Conservation (phyloP, 106 monocot species). For the Dioscorea zingiberensis region DNA sequence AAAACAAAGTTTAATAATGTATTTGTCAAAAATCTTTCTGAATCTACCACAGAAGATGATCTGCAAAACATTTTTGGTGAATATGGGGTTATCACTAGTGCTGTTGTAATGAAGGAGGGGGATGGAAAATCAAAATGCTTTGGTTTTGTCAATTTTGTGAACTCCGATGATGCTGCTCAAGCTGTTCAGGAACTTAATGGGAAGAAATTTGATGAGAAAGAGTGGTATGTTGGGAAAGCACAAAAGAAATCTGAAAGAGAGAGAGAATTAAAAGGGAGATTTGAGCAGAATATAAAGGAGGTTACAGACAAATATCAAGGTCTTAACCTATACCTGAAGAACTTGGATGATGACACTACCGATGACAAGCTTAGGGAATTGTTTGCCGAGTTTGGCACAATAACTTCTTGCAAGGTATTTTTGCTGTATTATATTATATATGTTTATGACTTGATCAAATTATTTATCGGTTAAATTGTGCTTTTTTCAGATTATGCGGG, state of each 20-base stretch:
- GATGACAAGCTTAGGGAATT: conserved; percentile 77
- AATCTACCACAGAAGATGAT: conserved; percentile 61
- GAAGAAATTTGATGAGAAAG: conserved; percentile 78
- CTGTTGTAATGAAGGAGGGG: conserved; percentile 71
- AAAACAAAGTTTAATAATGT: conserved; percentile 69
- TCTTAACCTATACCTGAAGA: conserved; percentile 82
- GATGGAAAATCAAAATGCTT: conserved; percentile 92
- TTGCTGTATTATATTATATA: not conserved
- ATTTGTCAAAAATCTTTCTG: conserved; percentile 90
- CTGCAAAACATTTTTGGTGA: conserved; percentile 58
- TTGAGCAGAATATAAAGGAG: conserved; percentile 61
- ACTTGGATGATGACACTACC: conserved; percentile 64
- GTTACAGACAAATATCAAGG: conserved; percentile 56
- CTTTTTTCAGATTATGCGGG: conserved; percentile 77
- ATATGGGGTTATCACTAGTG: conserved; percentile 73
- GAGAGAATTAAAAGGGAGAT: conserved; percentile 58
- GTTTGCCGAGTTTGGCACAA: conserved; percentile 64
- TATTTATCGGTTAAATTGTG: too few relatives aligned
- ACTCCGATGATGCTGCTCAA: conserved; percentile 68
- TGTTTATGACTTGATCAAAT: too few relatives aligned
- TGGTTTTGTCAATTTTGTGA: conserved; percentile 94
- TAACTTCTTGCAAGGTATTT: conserved; percentile 83
- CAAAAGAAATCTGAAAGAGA: conserved; percentile 92
- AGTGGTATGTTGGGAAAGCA: conserved; percentile 93
- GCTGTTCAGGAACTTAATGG: conserved; percentile 83